These are phyloP conservation scores for Candida maltosa DNA, from an alignment of 805 yeast species.

Conservation along the genomic window DNA sequence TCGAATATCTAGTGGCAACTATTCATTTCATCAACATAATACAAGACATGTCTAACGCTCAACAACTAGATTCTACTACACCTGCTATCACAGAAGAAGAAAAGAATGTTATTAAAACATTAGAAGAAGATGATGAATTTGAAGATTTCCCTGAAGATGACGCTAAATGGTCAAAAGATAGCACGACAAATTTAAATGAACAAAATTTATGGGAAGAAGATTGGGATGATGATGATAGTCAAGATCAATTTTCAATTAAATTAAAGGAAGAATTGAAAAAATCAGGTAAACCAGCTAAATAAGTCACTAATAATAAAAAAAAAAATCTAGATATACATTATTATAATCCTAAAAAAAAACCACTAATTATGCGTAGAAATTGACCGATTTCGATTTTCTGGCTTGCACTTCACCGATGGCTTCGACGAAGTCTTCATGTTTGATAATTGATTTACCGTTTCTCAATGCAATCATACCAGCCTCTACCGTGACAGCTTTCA, in stretches of 20 bases:
- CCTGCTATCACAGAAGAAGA: conserved; percentile 19
- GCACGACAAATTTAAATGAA: conserved; percentile 40
- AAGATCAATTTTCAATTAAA: conserved; percentile 79
- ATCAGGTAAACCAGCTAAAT: conserved; percentile 12
- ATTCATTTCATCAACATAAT: too few species aligned
- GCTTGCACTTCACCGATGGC: conserved; percentile 98
- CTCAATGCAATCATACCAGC: conserved; percentile 99
- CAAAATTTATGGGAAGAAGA: conserved; percentile 89
- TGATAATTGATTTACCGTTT: conserved; percentile 85
- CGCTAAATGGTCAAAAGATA: conserved; percentile 64
- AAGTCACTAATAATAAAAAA: neutral
- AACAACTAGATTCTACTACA: neutral
- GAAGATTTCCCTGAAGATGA: conserved; percentile 96
- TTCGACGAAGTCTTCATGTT: conserved; percentile 97
- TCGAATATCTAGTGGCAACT: too few species aligned
- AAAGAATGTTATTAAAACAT: conserved; percentile 54
- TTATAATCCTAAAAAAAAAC: neutral
- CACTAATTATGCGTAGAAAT: conserved; percentile 76
- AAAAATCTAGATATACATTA: conserved; percentile 5
- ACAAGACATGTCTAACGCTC: too few species aligned
- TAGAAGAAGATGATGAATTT: conserved; percentile 95
- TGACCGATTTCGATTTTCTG: conserved; percentile 89
- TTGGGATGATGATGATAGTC: conserved; percentile 95
- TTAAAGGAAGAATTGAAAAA: conserved; percentile 51
- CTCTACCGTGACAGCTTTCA: conserved; percentile 97